Base-by-base conservation (phyloP, 257 asterid species). In the Plantago elongata region DNA sequence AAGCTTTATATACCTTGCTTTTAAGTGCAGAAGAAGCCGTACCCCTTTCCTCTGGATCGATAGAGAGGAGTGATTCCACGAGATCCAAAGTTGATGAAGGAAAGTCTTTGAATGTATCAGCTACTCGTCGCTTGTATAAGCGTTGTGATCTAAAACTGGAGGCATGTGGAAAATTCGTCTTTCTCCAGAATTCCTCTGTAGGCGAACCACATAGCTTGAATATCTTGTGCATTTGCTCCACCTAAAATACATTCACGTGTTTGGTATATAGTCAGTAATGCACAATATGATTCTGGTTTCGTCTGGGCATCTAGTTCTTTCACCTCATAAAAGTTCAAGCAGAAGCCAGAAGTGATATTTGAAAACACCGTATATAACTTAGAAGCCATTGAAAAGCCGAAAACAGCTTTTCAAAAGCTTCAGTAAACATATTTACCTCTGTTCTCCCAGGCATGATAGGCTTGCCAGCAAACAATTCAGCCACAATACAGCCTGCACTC, bases 381-480 rank as follows among this genome's bases (percentile, higher is more conserved):
- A 34, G 40, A 34, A 34, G 40, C 40, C 8, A 34, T 3, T 34
- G 40, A 34, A 34, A 34, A 34, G 40, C 27, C 27, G 27, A 22
- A 22, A 22, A 22, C 29, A 11, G n/a, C 5, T 51, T 51, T n/a
- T 52, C 17, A 27, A 54, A 5, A 27, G 34, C 12, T 54, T 54
- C 13, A 54, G 16, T 14, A 27, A 12, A 29, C 12, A 52, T 6
- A 45, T 5, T 30, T 71, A 91, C 98, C 93, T 92, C 96, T 44
- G 97, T 92, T 83, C 97, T 89, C 60, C 99, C 99, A 13, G 99
- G 99, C 94, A 92, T 83, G 71, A 92, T 89, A 58, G 95, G 97
- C 70, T 86, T 89, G 27, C 92, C 87, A 5, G 83, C 78, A 64
- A 75, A 88, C 38, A 88, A 63, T 64, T 91, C 98, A 18, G 97